phyloP scores from a whole-genome alignment of 129 eudicot species.

The Saposhnikovia divaricata region DNA sequence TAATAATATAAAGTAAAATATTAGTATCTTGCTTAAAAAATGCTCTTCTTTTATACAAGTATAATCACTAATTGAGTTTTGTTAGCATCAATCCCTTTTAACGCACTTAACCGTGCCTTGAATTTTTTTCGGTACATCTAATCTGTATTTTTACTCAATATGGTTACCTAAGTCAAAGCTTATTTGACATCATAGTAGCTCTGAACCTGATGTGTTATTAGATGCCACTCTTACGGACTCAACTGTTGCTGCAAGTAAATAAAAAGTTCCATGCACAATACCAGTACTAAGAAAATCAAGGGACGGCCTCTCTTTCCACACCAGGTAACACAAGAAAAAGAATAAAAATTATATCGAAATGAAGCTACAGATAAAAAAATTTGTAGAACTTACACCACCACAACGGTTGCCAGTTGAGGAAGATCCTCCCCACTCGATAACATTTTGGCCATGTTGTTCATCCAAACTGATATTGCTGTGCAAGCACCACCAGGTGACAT shows the following conservation, averaged over 20 bases:
- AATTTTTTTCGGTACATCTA: background rate
- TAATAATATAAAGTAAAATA: background rate
- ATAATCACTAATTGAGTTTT: background rate
- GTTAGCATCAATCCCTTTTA: background rate
- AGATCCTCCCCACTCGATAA: conserved; percentile 45
- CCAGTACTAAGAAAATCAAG: background rate
- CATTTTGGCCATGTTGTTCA: conserved; percentile 50
- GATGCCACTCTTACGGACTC: background rate
- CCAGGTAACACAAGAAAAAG: background rate
- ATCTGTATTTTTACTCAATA: background rate
- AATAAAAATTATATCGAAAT: background rate
- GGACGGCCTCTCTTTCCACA: background rate
- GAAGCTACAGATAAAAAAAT: too few species aligned
- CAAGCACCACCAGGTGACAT: conserved; percentile 98
- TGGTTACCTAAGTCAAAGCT: background rate
- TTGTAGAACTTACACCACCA: conserved; percentile 68
- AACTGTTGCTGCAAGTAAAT: background rate
- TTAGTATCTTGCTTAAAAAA: background rate
- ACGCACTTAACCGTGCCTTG: background rate
- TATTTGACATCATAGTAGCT: background rate
- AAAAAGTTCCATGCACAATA: background rate
- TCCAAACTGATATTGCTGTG: conserved; percentile 83
- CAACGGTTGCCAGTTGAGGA: conserved; percentile 80
- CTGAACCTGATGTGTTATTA: background rate
- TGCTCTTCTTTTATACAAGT: background rate